Percentiles rank a stretch among this genome's conserved stretches.
Conservation (phyloP, 768 basidiomycete genomes). For the Ephemerocybe angulata region DNA sequence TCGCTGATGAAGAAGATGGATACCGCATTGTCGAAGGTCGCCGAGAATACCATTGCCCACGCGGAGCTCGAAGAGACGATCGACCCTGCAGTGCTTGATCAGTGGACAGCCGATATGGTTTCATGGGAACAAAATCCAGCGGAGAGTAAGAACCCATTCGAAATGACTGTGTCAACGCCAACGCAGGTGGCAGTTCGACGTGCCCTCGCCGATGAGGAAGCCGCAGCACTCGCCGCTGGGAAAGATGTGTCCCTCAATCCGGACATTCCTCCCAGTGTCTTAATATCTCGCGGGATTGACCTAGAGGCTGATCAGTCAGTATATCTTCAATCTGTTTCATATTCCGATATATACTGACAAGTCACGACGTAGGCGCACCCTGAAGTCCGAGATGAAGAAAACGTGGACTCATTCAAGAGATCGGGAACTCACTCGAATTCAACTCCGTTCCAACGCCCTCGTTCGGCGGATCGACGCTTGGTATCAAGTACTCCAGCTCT, state of each 20-base stretch:
- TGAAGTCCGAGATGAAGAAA: background rate
- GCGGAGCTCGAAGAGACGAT: background rate
- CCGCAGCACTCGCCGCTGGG: background rate
- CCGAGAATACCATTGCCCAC: background rate
- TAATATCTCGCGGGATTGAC: conserved; percentile 16
- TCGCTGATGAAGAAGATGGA: background rate
- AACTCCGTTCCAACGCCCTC: conserved; percentile 14
- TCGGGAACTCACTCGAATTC: conserved; percentile 9
- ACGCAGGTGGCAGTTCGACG: conserved; percentile 8
- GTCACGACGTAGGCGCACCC: background rate
- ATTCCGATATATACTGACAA: background rate
- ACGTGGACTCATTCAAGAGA: conserved; percentile 16
- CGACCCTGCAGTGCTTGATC: background rate
- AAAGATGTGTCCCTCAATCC: background rate
- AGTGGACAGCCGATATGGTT: background rate
- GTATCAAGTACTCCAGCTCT: conserved; percentile 10
- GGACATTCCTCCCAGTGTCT: conserved; percentile 11
- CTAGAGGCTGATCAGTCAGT: conserved; percentile 21
- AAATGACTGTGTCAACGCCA: background rate
- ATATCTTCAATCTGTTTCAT: background rate
- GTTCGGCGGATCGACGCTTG: conserved; percentile 16
- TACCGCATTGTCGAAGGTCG: background rate
- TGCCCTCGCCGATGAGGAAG: conserved; percentile 4
- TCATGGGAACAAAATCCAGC: background rate
- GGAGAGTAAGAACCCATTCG: background rate